Evolutionary conservation across 768 basidiomycete species (phyloP), one percentile per base, ranked within the genome.

Genomic region (Boletus vinaceobasis): DNA sequence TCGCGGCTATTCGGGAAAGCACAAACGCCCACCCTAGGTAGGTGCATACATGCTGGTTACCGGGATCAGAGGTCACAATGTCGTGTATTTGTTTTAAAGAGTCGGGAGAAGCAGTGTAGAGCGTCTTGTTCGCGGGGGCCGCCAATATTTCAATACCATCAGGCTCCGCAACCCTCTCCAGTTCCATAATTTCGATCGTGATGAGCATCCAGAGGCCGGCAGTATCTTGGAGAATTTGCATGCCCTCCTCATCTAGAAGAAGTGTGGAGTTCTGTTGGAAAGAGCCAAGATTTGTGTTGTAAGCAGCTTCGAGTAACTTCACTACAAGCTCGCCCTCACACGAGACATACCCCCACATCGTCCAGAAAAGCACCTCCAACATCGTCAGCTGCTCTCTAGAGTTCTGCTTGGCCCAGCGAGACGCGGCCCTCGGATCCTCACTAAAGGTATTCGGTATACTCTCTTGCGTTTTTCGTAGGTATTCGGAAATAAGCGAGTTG

Each of bases 21-120:
- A 94, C 81, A 64, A 86, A 91, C 0, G 93, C 79, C 95, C 95
- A 98, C 0, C 85, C 86, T 7, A 94, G 75, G 61, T 89, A 87
- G 5, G 86, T 79, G 59, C 86, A 85, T 0, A 82, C 77, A 62
- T 85, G 84, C 58, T 89, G 86, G 60, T 82, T 81, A 50, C 82
- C 77, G 1, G 78, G 68, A 48, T 88, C 77, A 1, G 80, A 75
- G 5, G 76, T 77, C 35, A 92, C 81, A 23, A 90, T 71, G 36
- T 84, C 76, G 65, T 93, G 89, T 48, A 93, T 79, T 39, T 77
- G 75, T 60, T 78, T 77, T 31, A 93, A 71, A n/a, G 80, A 78
- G 8, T 78, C 74, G 0, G 88, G 85, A 11, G 84, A 84, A 2
- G 86, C 65, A 40, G 79, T 77, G 58, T 88, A 90, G 33, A 85